phyloP scores from a whole-genome alignment of 192 early-diverging fungal species.

The Pecoramyces ruminantium region DNA sequence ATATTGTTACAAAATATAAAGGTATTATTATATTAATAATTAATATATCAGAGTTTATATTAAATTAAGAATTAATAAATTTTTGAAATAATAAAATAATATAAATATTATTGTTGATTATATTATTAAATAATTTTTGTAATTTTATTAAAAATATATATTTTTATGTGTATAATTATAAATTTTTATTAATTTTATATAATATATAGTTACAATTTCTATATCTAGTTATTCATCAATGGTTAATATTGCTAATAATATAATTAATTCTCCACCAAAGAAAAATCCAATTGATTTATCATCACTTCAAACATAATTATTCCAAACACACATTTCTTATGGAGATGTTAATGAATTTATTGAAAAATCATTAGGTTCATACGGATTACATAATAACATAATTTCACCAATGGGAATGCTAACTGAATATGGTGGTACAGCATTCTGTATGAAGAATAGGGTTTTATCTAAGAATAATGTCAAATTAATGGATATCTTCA shows the following conservation, averaged over 20 bases:
- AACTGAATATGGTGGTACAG: constrained; percentile 58
- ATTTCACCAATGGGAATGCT: constrained; percentile 48
- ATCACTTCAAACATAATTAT: constrained; percentile 35
- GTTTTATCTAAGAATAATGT: constrained; percentile 11
- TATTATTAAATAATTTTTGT: too few relatives aligned
- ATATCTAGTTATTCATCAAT: not conserved
- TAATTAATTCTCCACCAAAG: constrained; percentile 30
- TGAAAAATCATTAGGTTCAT: not conserved
- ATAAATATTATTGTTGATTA: too few relatives aligned
- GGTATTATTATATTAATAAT: constrained; percentile 19
- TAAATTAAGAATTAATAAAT: too few relatives aligned
- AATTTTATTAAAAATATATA: too few relatives aligned
- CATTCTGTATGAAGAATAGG: constrained; percentile 52
- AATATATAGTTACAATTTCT: not conserved
- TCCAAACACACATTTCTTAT: constrained; percentile 49
- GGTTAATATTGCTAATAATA: not conserved
- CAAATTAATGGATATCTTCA: not conserved
- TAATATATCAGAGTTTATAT: too few relatives aligned
- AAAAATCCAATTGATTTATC: constrained; percentile 30
- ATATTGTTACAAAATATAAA: constrained; percentile 48
- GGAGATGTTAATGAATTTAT: constrained; percentile 29
- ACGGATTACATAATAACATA: constrained; percentile 18
- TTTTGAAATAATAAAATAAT: too few relatives aligned
- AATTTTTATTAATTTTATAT: constrained; percentile 1
- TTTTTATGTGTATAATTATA: too few relatives aligned